Conservation (phyloP, 2,329 filamentous ascomycete species). For the Ramularia collo-cygni region DNA sequence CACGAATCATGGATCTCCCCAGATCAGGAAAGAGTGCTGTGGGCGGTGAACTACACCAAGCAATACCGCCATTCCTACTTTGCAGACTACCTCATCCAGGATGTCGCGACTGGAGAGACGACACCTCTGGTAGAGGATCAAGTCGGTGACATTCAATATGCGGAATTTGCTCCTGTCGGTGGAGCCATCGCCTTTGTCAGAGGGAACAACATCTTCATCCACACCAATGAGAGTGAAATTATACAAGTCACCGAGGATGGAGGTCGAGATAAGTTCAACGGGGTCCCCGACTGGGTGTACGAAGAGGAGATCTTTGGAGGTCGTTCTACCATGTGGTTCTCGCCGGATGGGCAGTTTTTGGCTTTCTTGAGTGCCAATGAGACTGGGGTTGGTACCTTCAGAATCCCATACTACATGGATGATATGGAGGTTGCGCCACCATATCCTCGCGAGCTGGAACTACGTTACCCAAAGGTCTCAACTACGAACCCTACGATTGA, state of each 20-base stretch:
- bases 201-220: conserved; percentile 58
- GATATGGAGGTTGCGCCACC: conserved; percentile 49
- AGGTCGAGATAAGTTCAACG: conserved; percentile 56
- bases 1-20: conserved; percentile 56
- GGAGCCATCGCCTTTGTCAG: conserved; percentile 61
- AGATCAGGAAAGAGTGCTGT: conserved; percentile 53
- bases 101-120: conserved; percentile 51
- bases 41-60: conserved; percentile 60
- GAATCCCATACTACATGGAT: conserved; percentile 61
- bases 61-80: conserved; percentile 63
- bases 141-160: conserved; percentile 60
- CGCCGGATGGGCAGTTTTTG: conserved; percentile 49
- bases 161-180: conserved; percentile 52
- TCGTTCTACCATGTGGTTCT: conserved; percentile 50
- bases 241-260: conserved; percentile 55
- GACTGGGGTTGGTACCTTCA: conserved; percentile 60
- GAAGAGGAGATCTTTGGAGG: conserved; percentile 52
- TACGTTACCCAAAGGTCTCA: conserved; percentile 64
- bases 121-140: conserved; percentile 54
- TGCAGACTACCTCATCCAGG: conserved; percentile 58
- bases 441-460: conserved; percentile 56
- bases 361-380: conserved; percentile 55
- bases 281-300: conserved; percentile 59
- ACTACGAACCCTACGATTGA: conserved; percentile 59
- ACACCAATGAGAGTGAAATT: conserved; percentile 47